Base-by-base conservation (phyloP, 371 early-diverging fungal genomes). In the Mortierella sp. region DNA sequence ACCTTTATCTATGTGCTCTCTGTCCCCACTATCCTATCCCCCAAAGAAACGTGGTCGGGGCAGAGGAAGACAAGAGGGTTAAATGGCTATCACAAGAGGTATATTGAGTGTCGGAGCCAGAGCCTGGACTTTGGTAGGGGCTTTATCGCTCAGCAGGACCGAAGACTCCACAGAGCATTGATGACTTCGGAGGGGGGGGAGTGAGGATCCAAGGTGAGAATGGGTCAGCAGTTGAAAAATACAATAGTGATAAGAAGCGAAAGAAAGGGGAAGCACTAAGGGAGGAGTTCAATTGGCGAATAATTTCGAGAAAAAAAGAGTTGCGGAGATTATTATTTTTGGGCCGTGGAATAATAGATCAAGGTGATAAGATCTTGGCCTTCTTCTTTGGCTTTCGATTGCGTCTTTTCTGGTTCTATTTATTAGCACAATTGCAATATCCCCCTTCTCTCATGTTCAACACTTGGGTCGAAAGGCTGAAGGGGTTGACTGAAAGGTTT, bases 241-340 rank as follows among this genome's bases (percentile, higher is more conserved):
- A 26, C 67, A 40, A 69, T n/a, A 54, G 69, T 75, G 75, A 53
- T 40, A 40, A 37, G 55, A 19, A 59, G 37, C 34, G 26, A 19
- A 43, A 75, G 19, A 54, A n/a, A 44, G 76, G 53, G 26, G 26
- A 61, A 51, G 79, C 19, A 46, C n/a, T 9, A 16, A 16, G 16
- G 44, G 73, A 31, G 40, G 59, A 55, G 59, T 57, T 64, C 54
- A 34, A 54, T 54, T 71, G 76, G 76, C n/a, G 57, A 73, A 51
- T 8, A 40, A n/a, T n/a, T n/a, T n/a, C n/a, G n/a, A n/a, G n/a
- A 6, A 21, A 40, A 54, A 53, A 61, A 70, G 61, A 43, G 70
- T 78, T 80, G 80, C 80, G 80, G 80, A 83, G 83, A 77, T 80
- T 83, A 74, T 83, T 77, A 69, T 71, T 78, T 69, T 54, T 51